phyloP scores from a whole-genome alignment of 768 basidiomycete genomes.

The Tulasnella sp. region DNA sequence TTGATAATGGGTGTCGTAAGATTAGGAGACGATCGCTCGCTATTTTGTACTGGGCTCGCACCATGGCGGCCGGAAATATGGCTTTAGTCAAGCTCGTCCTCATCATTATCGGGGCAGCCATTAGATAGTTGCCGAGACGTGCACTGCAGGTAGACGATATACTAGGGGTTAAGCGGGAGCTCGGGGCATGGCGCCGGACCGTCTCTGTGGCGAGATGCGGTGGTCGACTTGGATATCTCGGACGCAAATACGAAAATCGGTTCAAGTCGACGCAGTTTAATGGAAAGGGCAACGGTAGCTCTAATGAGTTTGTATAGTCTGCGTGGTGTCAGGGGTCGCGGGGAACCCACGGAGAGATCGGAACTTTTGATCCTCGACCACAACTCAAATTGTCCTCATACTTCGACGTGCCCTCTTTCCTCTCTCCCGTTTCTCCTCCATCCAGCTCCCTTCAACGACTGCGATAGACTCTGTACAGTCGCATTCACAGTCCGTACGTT shows the following conservation, averaged over 20 bases:
- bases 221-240: background rate
- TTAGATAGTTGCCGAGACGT: background rate
- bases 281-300: too few species aligned
- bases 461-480: slow-evolving; percentile 3
- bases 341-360: background rate
- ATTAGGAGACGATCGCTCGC: background rate
- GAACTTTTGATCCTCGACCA: background rate
- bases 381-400: background rate
- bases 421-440: background rate
- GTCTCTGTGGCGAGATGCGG: background rate
- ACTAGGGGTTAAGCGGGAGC: background rate
- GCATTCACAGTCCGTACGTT: background rate
- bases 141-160: background rate
- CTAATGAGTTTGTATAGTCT: background rate
- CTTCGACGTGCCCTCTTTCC: slow-evolving; percentile 4
- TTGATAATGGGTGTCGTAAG: background rate
- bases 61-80: background rate
- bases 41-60: background rate
- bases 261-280: background rate
- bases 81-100: background rate
- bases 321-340: background rate
- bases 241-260: background rate
- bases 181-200: background rate
- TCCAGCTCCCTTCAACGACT: slow-evolving; percentile 1
- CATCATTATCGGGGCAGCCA: background rate